phyloP scores from a whole-genome alignment of 768 basidiomycete species.

The Fibroporia radiculosa region DNA sequence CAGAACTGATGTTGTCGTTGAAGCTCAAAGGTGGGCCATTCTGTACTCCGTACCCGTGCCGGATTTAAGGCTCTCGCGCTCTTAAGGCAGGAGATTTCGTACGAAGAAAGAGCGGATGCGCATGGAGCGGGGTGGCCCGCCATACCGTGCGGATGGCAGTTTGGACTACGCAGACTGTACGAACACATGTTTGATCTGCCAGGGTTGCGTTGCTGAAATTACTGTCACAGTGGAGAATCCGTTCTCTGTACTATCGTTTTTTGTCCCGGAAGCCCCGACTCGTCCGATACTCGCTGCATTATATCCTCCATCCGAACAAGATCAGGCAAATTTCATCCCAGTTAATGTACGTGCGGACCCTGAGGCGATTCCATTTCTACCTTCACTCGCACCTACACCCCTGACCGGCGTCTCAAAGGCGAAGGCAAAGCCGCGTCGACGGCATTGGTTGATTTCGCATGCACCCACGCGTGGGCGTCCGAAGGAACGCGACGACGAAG shows the following conservation, averaged over 20 bases:
- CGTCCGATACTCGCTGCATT: constrained; percentile 53
- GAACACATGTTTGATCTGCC: constrained; percentile 16
- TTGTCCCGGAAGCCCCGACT: constrained; percentile 51
- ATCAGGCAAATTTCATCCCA: constrained; percentile 19
- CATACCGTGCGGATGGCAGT: constrained; percentile 67
- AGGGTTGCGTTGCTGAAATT: background rate
- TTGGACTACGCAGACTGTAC: constrained; percentile 65
- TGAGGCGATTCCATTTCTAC: constrained; percentile 9
- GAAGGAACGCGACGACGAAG: constrained; percentile 46
- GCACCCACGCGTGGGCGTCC: constrained; percentile 37
- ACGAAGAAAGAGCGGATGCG: constrained; percentile 76
- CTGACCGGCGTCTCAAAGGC: background rate
- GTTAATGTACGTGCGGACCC: constrained; percentile 17
- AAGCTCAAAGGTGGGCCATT: constrained; percentile 59
- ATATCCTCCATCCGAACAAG: constrained; percentile 31
- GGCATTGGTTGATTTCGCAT: constrained; percentile 57
- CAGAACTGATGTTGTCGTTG: constrained; percentile 62
- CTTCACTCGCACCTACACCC: constrained; percentile 7
- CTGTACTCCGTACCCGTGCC: background rate
- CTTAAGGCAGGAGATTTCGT: constrained; percentile 62
- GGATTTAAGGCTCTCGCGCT: background rate
- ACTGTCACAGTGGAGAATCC: constrained; percentile 67
- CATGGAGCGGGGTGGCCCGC: constrained; percentile 73
- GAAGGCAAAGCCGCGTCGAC: constrained; percentile 27
- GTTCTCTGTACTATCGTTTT: constrained; percentile 55